A percentile compares a stretch with the other conserved stretches of the same genome.
Evolutionary conservation across 371 early-diverging fungal genomes (phyloP).

Genomic region (Syncephalastrum contaminatum): DNA sequence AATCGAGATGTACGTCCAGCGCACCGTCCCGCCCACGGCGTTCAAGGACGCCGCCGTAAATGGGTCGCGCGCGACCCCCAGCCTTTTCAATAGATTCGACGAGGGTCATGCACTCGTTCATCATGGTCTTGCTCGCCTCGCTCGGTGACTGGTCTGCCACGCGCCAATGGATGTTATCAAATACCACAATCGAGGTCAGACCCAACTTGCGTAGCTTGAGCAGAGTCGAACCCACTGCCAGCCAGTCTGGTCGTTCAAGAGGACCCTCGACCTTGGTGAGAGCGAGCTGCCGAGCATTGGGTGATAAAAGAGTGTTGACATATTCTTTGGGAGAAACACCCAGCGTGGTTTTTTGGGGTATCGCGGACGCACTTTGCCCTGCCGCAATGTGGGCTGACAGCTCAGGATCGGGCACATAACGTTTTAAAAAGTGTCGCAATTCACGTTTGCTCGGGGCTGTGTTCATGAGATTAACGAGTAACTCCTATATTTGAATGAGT

Average conservation of each 20-base stretch:
- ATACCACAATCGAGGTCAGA: constrained; percentile 67
- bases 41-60: constrained; percentile 39
- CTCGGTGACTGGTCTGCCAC: constrained; percentile 22
- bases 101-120: constrained; percentile 59
- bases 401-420: constrained; percentile 49
- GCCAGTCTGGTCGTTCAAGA: constrained; percentile 51
- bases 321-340: constrained; percentile 41
- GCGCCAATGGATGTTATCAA: constrained; percentile 56
- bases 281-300: constrained; percentile 53
- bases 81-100: constrained; percentile 73
- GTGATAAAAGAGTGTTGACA: constrained; percentile 48
- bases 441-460: constrained; percentile 79
- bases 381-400: constrained; percentile 8
- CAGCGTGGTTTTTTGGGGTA: constrained; percentile 3
- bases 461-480: constrained; percentile 55
- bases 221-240: constrained; percentile 56
- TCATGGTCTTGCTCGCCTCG: constrained; percentile 46
- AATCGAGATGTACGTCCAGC: constrained; percentile 33
- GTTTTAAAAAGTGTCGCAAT: constrained; percentile 70
- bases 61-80: constrained; percentile 74
- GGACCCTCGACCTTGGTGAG: constrained; percentile 63
- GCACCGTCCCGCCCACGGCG: constrained; percentile 11
- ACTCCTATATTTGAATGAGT: constrained; percentile 28
- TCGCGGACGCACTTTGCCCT: not conserved
- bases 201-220: constrained; percentile 71